Conservation (phyloP, 352 stramenopile genomes). For the Phytophthora macrochlamydospora region DNA sequence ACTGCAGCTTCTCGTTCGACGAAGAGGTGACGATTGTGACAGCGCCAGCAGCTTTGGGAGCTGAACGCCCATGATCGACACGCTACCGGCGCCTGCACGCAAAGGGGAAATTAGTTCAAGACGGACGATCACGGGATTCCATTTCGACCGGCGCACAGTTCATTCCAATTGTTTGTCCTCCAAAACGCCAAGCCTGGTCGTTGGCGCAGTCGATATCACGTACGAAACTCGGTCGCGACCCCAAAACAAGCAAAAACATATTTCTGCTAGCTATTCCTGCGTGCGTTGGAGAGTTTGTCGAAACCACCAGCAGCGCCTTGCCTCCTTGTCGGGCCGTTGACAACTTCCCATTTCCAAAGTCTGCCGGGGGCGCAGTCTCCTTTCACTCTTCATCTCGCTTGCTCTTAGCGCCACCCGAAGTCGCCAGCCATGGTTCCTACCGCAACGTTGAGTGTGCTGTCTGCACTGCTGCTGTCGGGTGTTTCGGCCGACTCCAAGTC, state of each 20-base stretch:
- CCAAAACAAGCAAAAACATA: too few relatives aligned
- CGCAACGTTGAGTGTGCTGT: slow-evolving; percentile 7
- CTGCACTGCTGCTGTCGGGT: slow-evolving; percentile 17
- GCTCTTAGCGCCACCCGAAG: slow-evolving; percentile 2
- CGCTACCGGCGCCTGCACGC: slow-evolving; percentile 12
- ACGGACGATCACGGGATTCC: too few relatives aligned
- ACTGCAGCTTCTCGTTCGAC: slow-evolving; percentile 29
- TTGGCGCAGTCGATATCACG: too few relatives aligned
- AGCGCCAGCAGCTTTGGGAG: slow-evolving; percentile 24
- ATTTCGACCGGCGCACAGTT: too few relatives aligned
- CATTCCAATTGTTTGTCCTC: too few relatives aligned
- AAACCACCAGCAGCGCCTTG: too few relatives aligned
- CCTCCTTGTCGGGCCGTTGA: neutral
- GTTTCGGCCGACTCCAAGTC: slow-evolving; percentile 33
- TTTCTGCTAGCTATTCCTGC: too few relatives aligned
- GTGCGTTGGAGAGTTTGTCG: too few relatives aligned
- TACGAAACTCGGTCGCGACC: too few relatives aligned
- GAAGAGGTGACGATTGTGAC: slow-evolving; percentile 32
- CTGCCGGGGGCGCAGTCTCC: neutral
- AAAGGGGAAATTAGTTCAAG: too few relatives aligned
- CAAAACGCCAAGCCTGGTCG: too few relatives aligned
- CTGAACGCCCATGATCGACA: slow-evolving; percentile 27
- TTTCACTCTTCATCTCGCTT: slow-evolving; percentile 26
- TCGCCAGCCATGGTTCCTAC: slow-evolving; percentile 16
- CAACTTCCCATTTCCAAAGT: slow-evolving; percentile 1